These are phyloP conservation scores for Sedum album DNA, from an alignment of 164 flowering plant genomes.

Conservation along the genomic window DNA sequence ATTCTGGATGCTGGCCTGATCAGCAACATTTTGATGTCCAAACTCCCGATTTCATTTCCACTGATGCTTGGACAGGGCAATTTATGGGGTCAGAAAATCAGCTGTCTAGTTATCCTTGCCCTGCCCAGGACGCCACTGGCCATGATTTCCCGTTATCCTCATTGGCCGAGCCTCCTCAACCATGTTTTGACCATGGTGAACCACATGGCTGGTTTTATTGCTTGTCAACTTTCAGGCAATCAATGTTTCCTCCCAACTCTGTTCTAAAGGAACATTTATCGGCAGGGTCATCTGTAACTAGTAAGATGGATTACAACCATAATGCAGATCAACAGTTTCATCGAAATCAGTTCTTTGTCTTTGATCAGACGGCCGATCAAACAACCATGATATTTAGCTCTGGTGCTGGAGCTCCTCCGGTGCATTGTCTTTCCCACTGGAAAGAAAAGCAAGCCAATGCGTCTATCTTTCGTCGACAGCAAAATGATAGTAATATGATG, in stretches of 20 bases:
- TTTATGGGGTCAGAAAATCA: slow-evolving; percentile 11
- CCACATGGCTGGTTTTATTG: slow-evolving; percentile 11
- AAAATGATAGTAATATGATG: neutral
- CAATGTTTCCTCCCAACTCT: slow-evolving; percentile 6
- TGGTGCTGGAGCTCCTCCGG: neutral
- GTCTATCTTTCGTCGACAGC: too few species aligned
- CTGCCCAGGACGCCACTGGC: slow-evolving; percentile 10
- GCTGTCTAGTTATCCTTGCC: slow-evolving; percentile 9
- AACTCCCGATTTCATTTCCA: slow-evolving; percentile 15
- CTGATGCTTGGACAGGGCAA: neutral
- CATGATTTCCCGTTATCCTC: too few species aligned
- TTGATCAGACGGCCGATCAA: slow-evolving; percentile 23
- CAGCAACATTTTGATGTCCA: slow-evolving; percentile 17
- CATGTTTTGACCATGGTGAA: slow-evolving; percentile 12
- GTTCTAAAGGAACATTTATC: slow-evolving; percentile 8
- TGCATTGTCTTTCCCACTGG: neutral
- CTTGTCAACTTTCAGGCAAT: slow-evolving; percentile 12
- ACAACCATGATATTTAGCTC: slow-evolving; percentile 20
- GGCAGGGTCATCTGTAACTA: neutral
- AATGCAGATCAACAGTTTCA: slow-evolving; percentile 9
- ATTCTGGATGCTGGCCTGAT: slow-evolving; percentile 12
- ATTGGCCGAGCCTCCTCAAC: slow-evolving; percentile 10
- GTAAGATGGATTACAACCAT: too few species aligned
- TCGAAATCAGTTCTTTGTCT: slow-evolving; percentile 19
- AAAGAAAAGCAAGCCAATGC: neutral